Conservation (phyloP, 1,284 basidiomycete species). For the Megacollybia platyphylla region DNA sequence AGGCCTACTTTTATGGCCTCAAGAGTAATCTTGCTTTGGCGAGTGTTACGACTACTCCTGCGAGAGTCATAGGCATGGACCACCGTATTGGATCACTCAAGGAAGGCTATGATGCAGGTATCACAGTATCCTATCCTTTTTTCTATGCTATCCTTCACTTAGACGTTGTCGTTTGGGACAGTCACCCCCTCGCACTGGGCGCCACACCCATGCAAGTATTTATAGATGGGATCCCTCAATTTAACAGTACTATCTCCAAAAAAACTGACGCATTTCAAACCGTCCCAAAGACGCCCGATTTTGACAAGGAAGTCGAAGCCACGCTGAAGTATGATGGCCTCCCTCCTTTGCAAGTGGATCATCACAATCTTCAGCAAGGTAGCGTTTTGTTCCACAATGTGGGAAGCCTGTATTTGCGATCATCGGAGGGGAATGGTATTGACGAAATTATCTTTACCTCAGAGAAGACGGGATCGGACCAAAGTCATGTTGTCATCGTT, state of each 20-base stretch:
- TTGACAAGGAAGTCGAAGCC: slow-evolving; percentile 36
- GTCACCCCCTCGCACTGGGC: slow-evolving; percentile 66
- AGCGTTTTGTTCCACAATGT: slow-evolving; percentile 49
- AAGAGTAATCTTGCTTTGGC: slow-evolving; percentile 48
- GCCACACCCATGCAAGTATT: slow-evolving; percentile 63
- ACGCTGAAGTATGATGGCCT: slow-evolving; percentile 55
- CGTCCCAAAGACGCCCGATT: slow-evolving; percentile 44
- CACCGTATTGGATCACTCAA: slow-evolving; percentile 74
- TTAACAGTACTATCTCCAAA: slow-evolving; percentile 26
- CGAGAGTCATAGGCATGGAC: slow-evolving; percentile 63
- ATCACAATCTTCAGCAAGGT: slow-evolving; percentile 19
- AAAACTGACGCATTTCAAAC: slow-evolving; percentile 38
- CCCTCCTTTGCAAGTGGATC: slow-evolving; percentile 37
- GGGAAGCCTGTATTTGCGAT: slow-evolving; percentile 26
- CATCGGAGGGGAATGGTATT: slow-evolving; percentile 14
- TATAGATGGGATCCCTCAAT: slow-evolving; percentile 58
- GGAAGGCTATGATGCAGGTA: slow-evolving; percentile 29
- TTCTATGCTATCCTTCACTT: background rate
- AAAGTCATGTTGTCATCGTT: slow-evolving; percentile 23
- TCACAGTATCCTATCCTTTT: slow-evolving; percentile 18
- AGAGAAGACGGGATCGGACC: slow-evolving; percentile 1
- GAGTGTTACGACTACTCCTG: slow-evolving; percentile 71
- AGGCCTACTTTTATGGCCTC: slow-evolving; percentile 72
- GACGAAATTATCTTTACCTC: slow-evolving; percentile 14
- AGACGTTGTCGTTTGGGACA: slow-evolving; percentile 62